phyloP scores from a whole-genome alignment of 2,329 filamentous ascomycete genomes.

The Colletotrichum sidae region DNA sequence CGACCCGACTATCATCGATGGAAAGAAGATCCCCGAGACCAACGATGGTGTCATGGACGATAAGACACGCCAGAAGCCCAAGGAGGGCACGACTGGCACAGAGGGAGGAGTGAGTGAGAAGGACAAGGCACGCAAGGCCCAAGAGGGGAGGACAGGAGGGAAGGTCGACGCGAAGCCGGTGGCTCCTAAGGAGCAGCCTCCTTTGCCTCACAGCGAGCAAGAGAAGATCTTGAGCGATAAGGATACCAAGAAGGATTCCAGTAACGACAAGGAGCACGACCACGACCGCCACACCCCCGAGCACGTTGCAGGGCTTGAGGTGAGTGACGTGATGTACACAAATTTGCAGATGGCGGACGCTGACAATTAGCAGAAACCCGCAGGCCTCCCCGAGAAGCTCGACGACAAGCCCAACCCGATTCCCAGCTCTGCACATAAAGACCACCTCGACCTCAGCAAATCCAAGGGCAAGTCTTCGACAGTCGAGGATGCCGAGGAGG shows the following conservation, averaged over 20 bases:
- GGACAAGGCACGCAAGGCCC: conserved; percentile 77
- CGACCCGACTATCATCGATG: conserved; percentile 66
- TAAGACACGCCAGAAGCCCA: conserved; percentile 78
- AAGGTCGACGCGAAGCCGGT: conserved; percentile 81
- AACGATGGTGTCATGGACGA: conserved; percentile 95
- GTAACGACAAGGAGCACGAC: conserved; percentile 56
- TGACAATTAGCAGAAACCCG: conserved; percentile 73
- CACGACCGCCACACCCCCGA: conserved; percentile 49
- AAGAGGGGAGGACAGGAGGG: conserved; percentile 73
- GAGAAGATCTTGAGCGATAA: conserved; percentile 68
- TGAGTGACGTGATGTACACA: conserved; percentile 48
- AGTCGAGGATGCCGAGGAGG: conserved; percentile 57
- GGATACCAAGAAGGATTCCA: conserved; percentile 54
- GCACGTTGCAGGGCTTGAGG: conserved; percentile 67
- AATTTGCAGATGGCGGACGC: background rate
- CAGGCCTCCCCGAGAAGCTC: conserved; percentile 81
- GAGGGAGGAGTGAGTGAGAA: conserved; percentile 92
- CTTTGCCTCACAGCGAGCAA: conserved; percentile 83
- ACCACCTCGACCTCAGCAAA: conserved; percentile 67
- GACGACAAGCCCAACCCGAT: conserved; percentile 79
- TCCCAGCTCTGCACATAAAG: conserved; percentile 73
- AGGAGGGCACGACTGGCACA: conserved; percentile 88
- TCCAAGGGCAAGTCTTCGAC: conserved; percentile 45
- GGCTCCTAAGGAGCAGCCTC: conserved; percentile 86
- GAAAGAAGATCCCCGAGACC: conserved; percentile 70